Evolutionary conservation across 2,329 filamentous ascomycete species (phyloP).

Genomic region (Talaromyces islandicus): DNA sequence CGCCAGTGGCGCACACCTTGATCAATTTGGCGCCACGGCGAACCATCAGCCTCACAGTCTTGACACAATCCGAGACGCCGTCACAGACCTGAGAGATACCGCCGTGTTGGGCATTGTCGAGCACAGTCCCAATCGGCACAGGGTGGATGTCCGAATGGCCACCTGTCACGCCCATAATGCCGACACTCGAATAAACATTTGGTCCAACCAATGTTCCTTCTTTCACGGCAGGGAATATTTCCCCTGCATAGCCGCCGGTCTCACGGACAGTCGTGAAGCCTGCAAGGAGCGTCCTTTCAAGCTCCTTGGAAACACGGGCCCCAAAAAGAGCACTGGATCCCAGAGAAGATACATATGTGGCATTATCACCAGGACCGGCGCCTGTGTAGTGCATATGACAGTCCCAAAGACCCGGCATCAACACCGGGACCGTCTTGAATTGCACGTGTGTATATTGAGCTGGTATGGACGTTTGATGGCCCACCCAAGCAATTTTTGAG

Average conservation of each 20-base stretch:
- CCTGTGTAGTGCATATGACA: constrained; percentile 46
- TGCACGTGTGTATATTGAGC: constrained; percentile 23
- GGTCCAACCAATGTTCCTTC: constrained; percentile 43
- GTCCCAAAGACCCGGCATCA: constrained; percentile 52
- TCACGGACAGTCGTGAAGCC: constrained; percentile 50
- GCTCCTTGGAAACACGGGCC: constrained; percentile 37
- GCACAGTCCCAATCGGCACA: constrained; percentile 29
- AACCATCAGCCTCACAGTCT: constrained; percentile 38
- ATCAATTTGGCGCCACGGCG: constrained; percentile 45
- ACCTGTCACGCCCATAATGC: constrained; percentile 42
- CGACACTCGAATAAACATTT: constrained; percentile 44
- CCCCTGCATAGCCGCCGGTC: constrained; percentile 42
- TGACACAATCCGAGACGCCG: constrained; percentile 42
- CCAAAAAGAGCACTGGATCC: constrained; percentile 30
- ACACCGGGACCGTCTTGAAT: constrained; percentile 33
- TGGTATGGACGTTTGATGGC: constrained; percentile 24
- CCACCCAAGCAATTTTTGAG: constrained; percentile 38
- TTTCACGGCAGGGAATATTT: constrained; percentile 38
- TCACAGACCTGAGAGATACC: constrained; percentile 36
- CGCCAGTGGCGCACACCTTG: constrained; percentile 43
- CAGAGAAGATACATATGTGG: constrained; percentile 9
- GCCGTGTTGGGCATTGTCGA: constrained; percentile 26
- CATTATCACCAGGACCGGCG: constrained; percentile 16
- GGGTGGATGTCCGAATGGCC: constrained; percentile 45
- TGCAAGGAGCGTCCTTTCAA: constrained; percentile 38